Evolutionary conservation across 257 asterid genomes (phyloP).

Genomic region (Salvia rosmarinus): DNA sequence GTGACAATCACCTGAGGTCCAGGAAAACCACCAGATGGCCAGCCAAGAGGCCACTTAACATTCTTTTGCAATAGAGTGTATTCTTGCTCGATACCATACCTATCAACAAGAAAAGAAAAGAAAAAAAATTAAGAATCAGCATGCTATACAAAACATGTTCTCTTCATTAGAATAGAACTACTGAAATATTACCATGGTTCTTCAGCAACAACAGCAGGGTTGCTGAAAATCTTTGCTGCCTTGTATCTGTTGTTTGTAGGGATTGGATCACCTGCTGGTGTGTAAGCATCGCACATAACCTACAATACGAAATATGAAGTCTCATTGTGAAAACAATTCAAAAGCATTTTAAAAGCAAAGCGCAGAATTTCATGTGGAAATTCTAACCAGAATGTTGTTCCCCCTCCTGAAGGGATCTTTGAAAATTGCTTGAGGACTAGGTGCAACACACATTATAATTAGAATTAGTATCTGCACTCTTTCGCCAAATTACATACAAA

Average conservation of each 20-base stretch:
- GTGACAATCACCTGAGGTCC: slow-evolving; percentile 81
- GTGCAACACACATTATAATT: slow-evolving; percentile 21
- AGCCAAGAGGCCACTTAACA: slow-evolving; percentile 90
- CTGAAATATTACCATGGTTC: slow-evolving; percentile 62
- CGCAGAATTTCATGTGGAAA: background rate
- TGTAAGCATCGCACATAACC: slow-evolving; percentile 94
- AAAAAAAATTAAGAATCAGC: background rate
- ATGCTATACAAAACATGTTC: background rate
- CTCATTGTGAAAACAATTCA: background rate
- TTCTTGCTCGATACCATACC: slow-evolving; percentile 99
- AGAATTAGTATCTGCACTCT: slow-evolving; percentile 4
- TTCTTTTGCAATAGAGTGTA: slow-evolving; percentile 81
- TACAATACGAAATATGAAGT: slow-evolving; percentile 23
- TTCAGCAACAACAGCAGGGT: slow-evolving; percentile 70
- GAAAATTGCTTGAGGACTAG: slow-evolving; percentile 95
- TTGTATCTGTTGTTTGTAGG: slow-evolving; percentile 78
- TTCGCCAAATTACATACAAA: background rate
- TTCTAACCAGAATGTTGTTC: slow-evolving; percentile 73
- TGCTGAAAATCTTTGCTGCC: slow-evolving; percentile 79
- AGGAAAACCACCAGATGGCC: slow-evolving; percentile 92
- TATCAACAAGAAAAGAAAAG: background rate
- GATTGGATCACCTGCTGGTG: slow-evolving; percentile 90
- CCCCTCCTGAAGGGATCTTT: slow-evolving; percentile 92
- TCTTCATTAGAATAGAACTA: background rate
- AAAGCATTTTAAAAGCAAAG: background rate